Evolutionary conservation across 352 stramenopile species (phyloP).

Genomic region (Phytophthora lateralis): DNA sequence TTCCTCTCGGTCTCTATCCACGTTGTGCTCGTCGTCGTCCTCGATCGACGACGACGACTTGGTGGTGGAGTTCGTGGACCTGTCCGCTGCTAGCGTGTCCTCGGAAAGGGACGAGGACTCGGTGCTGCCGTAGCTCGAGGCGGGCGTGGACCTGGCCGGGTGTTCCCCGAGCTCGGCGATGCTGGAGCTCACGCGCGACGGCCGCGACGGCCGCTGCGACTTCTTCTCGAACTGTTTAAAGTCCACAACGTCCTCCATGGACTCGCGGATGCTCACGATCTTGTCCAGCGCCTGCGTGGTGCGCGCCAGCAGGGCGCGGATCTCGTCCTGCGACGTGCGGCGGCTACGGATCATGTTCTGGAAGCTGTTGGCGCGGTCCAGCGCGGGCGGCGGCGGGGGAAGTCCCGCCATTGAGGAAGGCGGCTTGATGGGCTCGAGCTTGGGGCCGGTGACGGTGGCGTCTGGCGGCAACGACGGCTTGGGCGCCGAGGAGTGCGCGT

Average conservation of each 20-base stretch:
- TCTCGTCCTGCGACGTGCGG: constrained; percentile 70
- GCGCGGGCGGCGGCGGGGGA: constrained; percentile 1
- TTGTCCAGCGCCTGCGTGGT: constrained; percentile 77
- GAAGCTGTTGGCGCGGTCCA: constrained; percentile 20
- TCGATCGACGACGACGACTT: constrained; percentile 52
- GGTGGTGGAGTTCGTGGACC: constrained; percentile 52
- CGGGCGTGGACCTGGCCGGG: constrained; percentile 21
- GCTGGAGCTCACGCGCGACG: constrained; percentile 41
- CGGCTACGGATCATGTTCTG: constrained; percentile 37
- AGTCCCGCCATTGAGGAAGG: constrained; percentile 30
- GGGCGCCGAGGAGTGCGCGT: constrained; percentile 5
- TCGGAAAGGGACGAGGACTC: constrained; percentile 52
- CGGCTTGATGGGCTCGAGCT: constrained; percentile 40
- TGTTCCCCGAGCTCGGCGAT: constrained; percentile 38
- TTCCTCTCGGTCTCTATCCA: constrained; percentile 40
- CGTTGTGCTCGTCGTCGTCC: constrained; percentile 44
- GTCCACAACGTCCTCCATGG: constrained; percentile 82
- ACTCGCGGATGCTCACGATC: constrained; percentile 85
- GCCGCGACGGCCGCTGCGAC: constrained; percentile 24
- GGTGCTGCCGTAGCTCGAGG: constrained; percentile 67
- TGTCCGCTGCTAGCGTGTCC: constrained; percentile 33
- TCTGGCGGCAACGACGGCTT: constrained; percentile 17
- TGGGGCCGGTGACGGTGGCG: constrained; percentile 19
- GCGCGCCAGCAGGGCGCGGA: constrained; percentile 69
- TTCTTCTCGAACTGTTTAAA: constrained; percentile 81